phyloP scores from a whole-genome alignment of 2,329 filamentous ascomycete genomes.

The Sporothrix variecibatus region DNA sequence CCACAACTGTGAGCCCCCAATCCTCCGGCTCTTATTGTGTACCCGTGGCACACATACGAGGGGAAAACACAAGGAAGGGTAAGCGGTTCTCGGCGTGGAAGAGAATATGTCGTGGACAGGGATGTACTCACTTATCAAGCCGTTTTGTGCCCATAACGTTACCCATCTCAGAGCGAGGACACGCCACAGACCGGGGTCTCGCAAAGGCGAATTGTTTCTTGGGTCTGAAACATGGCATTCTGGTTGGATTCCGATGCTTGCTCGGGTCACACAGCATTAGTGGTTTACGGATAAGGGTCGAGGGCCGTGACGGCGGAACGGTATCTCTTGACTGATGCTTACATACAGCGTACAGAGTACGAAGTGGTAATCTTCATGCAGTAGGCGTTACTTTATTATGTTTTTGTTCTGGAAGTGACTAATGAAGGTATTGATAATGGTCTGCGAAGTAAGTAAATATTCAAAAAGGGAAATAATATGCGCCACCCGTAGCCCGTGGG shows the following conservation, averaged over 20 bases:
- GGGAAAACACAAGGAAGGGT: background rate
- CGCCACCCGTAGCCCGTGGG: background rate
- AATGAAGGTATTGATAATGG: background rate
- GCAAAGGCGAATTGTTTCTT: background rate
- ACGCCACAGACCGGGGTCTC: background rate
- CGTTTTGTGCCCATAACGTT: background rate
- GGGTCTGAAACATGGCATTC: background rate
- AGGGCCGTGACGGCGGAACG: background rate
- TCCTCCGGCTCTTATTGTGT: background rate
- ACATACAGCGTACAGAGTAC: background rate
- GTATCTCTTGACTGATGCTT: conserved; percentile 15
- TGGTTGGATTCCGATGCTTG: background rate
- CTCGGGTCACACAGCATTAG: background rate
- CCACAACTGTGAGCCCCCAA: background rate
- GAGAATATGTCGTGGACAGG: background rate
- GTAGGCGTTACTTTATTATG: background rate
- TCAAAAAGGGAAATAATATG: background rate
- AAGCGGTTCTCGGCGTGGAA: background rate
- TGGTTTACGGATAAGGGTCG: background rate
- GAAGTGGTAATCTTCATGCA: background rate
- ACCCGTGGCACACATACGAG: background rate
- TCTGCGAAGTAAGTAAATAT: background rate
- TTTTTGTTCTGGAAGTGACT: background rate
- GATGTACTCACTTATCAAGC: background rate
- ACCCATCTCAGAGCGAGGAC: background rate